phyloP scores from a whole-genome alignment of 768 basidiomycete species.

The Kwoniella sp. region DNA sequence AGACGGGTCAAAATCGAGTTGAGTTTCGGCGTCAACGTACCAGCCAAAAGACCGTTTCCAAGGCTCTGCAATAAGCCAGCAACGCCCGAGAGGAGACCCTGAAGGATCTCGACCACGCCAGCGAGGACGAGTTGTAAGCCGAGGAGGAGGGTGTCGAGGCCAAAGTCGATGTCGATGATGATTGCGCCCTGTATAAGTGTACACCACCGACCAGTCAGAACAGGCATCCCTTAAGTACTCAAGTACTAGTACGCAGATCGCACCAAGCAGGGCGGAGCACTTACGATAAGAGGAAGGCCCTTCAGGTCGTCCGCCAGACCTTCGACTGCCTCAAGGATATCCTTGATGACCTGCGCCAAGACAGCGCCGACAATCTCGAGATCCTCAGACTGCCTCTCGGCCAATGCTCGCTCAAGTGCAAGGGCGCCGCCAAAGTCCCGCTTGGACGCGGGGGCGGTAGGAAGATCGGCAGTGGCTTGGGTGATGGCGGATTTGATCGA shows the following conservation, averaged over 20 bases:
- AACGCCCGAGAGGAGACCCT: constrained; percentile 21
- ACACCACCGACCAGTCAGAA: background rate
- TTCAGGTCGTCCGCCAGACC: constrained; percentile 17
- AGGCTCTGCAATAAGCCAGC: constrained; percentile 19
- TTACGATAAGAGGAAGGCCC: constrained; percentile 16
- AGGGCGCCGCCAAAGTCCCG: background rate
- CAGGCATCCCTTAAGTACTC: background rate
- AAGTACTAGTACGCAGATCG: background rate
- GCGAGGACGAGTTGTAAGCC: constrained; percentile 27
- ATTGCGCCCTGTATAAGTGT: constrained; percentile 20
- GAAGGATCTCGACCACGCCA: constrained; percentile 19
- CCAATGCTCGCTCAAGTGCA: background rate
- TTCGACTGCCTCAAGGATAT: constrained; percentile 22
- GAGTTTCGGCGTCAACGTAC: constrained; percentile 14
- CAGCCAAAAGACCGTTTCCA: constrained; percentile 25
- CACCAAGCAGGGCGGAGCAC: background rate
- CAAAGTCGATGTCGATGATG: constrained; percentile 22
- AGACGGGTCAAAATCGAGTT: background rate
- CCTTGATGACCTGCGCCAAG: constrained; percentile 15
- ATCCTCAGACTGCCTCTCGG: constrained; percentile 10
- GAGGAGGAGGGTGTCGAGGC: constrained; percentile 26
- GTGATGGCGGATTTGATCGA: constrained; percentile 17
- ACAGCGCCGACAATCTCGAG: constrained; percentile 14
- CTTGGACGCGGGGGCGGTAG: background rate
- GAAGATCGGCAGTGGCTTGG: constrained; percentile 6